These are phyloP conservation scores for Elsinoe ampelina DNA, from an alignment of 2,329 filamentous ascomycete species.

Conservation along the genomic window DNA sequence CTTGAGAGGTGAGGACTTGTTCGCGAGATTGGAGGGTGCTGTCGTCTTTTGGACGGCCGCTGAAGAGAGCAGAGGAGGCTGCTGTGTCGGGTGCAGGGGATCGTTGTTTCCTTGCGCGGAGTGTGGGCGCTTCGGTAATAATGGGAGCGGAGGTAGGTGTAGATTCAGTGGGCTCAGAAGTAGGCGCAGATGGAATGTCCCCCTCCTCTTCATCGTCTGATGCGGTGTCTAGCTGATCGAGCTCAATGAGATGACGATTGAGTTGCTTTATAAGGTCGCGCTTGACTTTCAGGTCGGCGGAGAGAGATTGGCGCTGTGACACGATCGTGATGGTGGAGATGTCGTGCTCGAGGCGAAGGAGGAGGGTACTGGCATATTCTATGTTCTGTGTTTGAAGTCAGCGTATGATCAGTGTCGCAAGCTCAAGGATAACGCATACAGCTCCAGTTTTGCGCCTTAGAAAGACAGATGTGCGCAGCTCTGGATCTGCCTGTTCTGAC, in stretches of 20 bases:
- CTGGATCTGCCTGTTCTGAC: conserved; percentile 46
- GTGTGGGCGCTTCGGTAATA: background rate
- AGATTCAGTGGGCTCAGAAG: conserved; percentile 20
- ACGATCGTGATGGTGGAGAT: conserved; percentile 50
- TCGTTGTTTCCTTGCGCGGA: conserved; percentile 14
- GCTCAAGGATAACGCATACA: conserved; percentile 30
- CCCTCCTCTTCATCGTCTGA: conserved; percentile 32
- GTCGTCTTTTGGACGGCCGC: conserved; percentile 21
- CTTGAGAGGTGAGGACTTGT: conserved; percentile 18
- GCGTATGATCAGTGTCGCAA: background rate
- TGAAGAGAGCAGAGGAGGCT: conserved; percentile 32
- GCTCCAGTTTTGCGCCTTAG: conserved; percentile 53
- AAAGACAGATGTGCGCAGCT: conserved; percentile 53
- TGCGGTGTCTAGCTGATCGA: conserved; percentile 49
- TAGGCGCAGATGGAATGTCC: conserved; percentile 30
- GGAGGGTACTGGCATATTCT: conserved; percentile 58
- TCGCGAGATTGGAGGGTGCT: background rate
- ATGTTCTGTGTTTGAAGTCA: conserved; percentile 48
- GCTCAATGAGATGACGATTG: conserved; percentile 56
- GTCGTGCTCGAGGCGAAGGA: conserved; percentile 63
- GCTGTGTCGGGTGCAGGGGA: conserved; percentile 5
- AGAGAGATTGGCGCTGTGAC: conserved; percentile 49
- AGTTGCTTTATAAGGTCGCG: conserved; percentile 58
- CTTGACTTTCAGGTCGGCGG: conserved; percentile 55
- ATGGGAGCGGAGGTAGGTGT: conserved; percentile 20